Conservation (phyloP, 768 basidiomycete genomes). For the Amanita muscaria region DNA sequence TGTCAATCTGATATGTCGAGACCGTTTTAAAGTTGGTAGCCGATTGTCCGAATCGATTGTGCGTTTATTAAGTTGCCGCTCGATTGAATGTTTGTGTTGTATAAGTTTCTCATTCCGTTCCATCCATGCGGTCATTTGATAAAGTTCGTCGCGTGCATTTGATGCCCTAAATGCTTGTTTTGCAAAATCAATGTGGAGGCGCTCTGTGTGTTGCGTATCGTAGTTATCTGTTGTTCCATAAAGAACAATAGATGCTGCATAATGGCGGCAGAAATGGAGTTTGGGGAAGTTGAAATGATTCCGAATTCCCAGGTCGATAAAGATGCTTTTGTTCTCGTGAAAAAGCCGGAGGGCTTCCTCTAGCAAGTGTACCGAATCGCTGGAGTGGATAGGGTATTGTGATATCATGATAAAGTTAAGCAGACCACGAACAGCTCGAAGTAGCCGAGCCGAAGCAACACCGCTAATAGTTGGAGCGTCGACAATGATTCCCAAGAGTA, state of each 20-base stretch:
- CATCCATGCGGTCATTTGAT: slow-evolving; percentile 4
- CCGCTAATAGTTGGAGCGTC: slow-evolving; percentile 20
- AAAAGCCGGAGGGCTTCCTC: slow-evolving; percentile 21
- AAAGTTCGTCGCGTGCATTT: background rate
- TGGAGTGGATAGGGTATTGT: background rate
- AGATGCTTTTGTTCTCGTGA: slow-evolving; percentile 18
- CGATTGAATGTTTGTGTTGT: background rate
- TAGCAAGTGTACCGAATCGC: slow-evolving; percentile 8
- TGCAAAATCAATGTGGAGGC: background rate
- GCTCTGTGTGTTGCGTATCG: slow-evolving; percentile 8
- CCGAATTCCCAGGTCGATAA: slow-evolving; percentile 12
- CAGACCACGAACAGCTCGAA: background rate
- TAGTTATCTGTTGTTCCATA: slow-evolving; percentile 13
- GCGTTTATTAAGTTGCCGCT: background rate
- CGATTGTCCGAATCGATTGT: background rate
- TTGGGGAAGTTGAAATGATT: slow-evolving; percentile 22
- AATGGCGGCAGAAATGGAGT: slow-evolving; percentile 13
- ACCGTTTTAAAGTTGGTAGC: background rate
- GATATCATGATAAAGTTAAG: background rate
- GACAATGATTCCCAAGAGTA: slow-evolving; percentile 27
- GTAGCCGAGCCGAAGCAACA: slow-evolving; percentile 17
- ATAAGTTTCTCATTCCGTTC: background rate
- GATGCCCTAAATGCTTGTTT: background rate
- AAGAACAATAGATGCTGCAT: slow-evolving; percentile 7
- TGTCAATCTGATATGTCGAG: background rate